Base-by-base conservation (phyloP, 352 stramenopile species). In the Poterioochromonas sp. region DNA sequence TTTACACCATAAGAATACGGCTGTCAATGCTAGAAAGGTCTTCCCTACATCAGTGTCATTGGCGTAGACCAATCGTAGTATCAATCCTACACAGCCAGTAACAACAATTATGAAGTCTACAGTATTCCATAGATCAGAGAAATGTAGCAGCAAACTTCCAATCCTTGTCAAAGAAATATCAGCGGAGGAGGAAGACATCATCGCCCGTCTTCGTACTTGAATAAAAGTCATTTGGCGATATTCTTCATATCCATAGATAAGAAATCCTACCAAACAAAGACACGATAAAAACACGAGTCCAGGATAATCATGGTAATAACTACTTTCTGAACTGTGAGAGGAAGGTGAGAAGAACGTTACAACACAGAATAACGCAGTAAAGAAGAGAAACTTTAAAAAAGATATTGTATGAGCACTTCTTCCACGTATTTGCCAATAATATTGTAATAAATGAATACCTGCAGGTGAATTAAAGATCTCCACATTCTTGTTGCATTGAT, bases 1-100 rank as follows among this genome's bases (percentile, higher is more conserved):
- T 34, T 78, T 63, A 53, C 49, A 78, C 29, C 54, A 78, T 22
- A 69, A 22, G 3, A 35, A 78, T 49, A 78, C 26, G 3, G 49
- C 43, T 29, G 1, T 18, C 1, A 78, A 11, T 20, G 34, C 47
- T 18, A 78, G 71, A 63, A 68, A 29, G 12, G 39, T 26, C 3
- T 43, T 2, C 39, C 11, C 44, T 8, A 29, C n/a, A 5, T 11
- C 8, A 11, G 35, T 77, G 5, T 69, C 41, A 11, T 22, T 39
- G 2, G 3, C 3, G 11, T 37, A 60, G 12, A 44, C 69, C 18
- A 77, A 22, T 29, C 34, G 44, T 12, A 60, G 3, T 1, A 60
- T 11, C 3, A 47, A 11, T 22, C 69, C 69, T 15, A 5, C 2
- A 5, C 47, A 15, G 8, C 63, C 63, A 15, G 63, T 47, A 5